Evolutionary conservation across 2,329 filamentous ascomycete genomes (phyloP), one percentile per base, ranked within the genome.

Genomic region (Fusarium sp.): DNA sequence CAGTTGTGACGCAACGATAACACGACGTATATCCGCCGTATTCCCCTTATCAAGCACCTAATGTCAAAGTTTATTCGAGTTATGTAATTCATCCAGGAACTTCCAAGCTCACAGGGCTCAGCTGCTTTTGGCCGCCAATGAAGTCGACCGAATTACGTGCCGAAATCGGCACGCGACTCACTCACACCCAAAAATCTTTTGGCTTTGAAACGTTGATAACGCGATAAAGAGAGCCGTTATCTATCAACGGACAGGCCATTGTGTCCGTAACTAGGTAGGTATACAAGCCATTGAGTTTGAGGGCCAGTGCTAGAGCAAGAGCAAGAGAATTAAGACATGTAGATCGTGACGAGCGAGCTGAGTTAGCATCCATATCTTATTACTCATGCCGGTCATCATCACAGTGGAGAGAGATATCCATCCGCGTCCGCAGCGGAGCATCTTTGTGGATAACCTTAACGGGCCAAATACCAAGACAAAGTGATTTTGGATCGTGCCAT

Each of bases 161-260:
- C 71, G 71, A 74, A 71, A 62, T 74, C 71, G 71, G 71, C 68
- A 39, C 54, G 46, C 40, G 46, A 59, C 51, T 62, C 56, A 54
- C 64, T 64, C 53, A 48, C 49, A 51, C 44, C 53, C 20, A 28
- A 43, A 49, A 43, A 50, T 26, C 39, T 54, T 63, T 47, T 45
- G 51, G 43, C 22, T 62, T 57, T 48, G 40, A 26, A 22, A 40
- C n/a, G 45, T 30, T 55, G 60, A 55, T 65, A 55, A n/a, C 33
- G 45, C 32, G 45, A 24, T n/a, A 24, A 7, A 24, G 24, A 44
- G 24, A 51, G 24, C 33, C 37, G 41, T 47, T 64, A 59, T 65
- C 52, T 60, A 62, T 69, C 50, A 51, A 45, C 39, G 33, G 52
- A 50, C 52, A 28, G 43, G 43, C 43, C 45, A 35, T 67, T 66